A percentile compares a stretch with the other conserved stretches of the same genome.
phyloP scores from a whole-genome alignment of 768 basidiomycete genomes.

The Hericium alpestre region DNA sequence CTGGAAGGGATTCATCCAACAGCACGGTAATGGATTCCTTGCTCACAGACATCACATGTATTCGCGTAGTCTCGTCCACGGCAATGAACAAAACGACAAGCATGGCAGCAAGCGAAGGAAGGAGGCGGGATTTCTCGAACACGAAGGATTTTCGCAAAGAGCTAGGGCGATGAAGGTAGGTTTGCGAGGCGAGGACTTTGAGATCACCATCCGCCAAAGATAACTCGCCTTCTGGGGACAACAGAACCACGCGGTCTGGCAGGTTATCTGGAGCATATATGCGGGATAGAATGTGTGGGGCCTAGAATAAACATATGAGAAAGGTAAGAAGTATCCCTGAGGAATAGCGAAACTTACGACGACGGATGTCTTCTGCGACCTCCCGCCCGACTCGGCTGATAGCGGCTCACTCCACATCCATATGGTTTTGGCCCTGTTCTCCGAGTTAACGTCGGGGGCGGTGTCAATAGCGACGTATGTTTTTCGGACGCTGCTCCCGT shows the following conservation, averaged over 20 bases:
- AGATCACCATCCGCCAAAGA: conserved; percentile 22
- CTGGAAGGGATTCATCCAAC: background rate
- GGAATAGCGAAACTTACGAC: conserved; percentile 30
- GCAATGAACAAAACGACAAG: background rate
- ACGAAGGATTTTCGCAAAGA: conserved; percentile 22
- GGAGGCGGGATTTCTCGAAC: conserved; percentile 19
- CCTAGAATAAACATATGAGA: conserved; percentile 22
- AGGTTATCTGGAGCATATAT: conserved; percentile 25
- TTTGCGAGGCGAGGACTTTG: conserved; percentile 14
- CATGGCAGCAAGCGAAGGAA: background rate
- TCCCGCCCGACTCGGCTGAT: conserved; percentile 21
- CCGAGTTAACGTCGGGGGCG: background rate
- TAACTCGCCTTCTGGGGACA: conserved; percentile 24
- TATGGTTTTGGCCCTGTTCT: conserved; percentile 8
- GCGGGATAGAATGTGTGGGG: conserved; percentile 30
- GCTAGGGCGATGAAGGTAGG: conserved; percentile 16
- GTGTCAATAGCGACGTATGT: conserved; percentile 8
- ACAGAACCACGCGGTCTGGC: conserved; percentile 20
- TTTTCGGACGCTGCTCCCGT: conserved; percentile 6
- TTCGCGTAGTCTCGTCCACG: background rate
- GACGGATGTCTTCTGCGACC: conserved; percentile 30
- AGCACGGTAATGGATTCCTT: background rate
- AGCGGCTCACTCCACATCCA: conserved; percentile 14
- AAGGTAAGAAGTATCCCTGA: background rate
- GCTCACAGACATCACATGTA: background rate